These are phyloP conservation scores for Citrus glauca DNA, from an alignment of 345 rosid genomes.

Conservation along the genomic window DNA sequence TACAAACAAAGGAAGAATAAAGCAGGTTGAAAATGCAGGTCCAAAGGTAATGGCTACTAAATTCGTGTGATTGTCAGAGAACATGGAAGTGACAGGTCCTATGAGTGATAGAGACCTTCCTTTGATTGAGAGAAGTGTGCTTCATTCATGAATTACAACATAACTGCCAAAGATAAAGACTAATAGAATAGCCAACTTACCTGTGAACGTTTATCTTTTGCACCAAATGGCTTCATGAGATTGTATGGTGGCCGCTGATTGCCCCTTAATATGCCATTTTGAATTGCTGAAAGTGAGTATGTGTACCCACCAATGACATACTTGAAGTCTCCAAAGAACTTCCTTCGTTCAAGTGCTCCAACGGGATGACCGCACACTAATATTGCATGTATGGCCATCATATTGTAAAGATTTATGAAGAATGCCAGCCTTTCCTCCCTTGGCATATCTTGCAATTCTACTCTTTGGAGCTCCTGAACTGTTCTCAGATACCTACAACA, in stretches of 20 bases:
- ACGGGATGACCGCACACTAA: slow-evolving; percentile 65
- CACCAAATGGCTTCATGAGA: slow-evolving; percentile 72
- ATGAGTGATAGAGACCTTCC: neutral
- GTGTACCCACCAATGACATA: slow-evolving; percentile 73
- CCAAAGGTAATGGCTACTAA: neutral
- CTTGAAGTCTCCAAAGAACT: slow-evolving; percentile 69
- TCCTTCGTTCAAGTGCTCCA: slow-evolving; percentile 69
- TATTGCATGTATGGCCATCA: slow-evolving; percentile 88
- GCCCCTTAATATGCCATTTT: slow-evolving; percentile 78
- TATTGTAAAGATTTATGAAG: slow-evolving; percentile 79
- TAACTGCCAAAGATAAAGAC: neutral
- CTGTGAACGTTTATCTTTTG: slow-evolving; percentile 61
- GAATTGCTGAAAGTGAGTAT: slow-evolving; percentile 77
- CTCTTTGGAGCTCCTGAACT: slow-evolving; percentile 81
- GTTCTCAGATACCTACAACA: slow-evolving; percentile 62
- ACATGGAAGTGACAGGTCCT: neutral
- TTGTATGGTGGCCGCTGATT: slow-evolving; percentile 81
- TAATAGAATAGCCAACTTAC: slow-evolving; percentile 24
- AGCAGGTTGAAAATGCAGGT: neutral
- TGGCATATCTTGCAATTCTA: slow-evolving; percentile 53
- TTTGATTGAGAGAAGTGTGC: neutral
- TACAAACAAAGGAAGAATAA: neutral
- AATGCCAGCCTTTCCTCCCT: slow-evolving; percentile 84
- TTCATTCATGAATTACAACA: neutral
- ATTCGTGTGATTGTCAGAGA: neutral